phyloP scores from a whole-genome alignment of 2,329 filamentous ascomycete species.

The Blastomyces gilchristii region DNA sequence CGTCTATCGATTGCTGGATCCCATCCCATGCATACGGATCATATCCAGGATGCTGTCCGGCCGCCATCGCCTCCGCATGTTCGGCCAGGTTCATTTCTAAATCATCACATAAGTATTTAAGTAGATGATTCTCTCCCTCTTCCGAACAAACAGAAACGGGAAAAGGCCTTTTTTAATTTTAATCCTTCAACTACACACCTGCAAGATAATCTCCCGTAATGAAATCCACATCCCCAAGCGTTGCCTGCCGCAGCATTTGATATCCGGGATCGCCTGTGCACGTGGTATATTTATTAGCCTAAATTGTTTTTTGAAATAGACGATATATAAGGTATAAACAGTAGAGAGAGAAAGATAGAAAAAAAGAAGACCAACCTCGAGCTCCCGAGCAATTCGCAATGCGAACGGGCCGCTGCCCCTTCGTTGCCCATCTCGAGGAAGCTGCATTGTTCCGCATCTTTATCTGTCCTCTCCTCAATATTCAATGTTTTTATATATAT shows the following conservation, averaged over 20 bases:
- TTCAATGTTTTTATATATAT: not conserved
- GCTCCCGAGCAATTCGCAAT: conserved; percentile 23
- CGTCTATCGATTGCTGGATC: conserved; percentile 36
- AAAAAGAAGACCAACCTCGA: conserved; percentile 7
- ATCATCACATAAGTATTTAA: conserved; percentile 8
- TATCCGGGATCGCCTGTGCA: conserved; percentile 25
- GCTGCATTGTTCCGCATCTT: not conserved
- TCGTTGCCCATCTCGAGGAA: conserved; percentile 8
- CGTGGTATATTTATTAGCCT: not conserved
- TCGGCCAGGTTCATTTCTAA: conserved; percentile 39
- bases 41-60: conserved; percentile 35
- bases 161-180: not conserved
- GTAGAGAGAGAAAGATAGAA: too few relatives aligned
- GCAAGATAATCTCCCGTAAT: conserved; percentile 47
- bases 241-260: conserved; percentile 31
- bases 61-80: conserved; percentile 33
- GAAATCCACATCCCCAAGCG: conserved; percentile 36
- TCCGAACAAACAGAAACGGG: not conserved
- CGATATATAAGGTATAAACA: not conserved
- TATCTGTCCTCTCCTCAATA: not conserved
- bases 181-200: conserved; percentile 17
- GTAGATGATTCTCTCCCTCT: not conserved
- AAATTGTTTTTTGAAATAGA: not conserved
- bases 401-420: conserved; percentile 17
- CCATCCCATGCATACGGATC: conserved; percentile 37